Percentiles rank a stretch among this genome's conserved stretches.
Evolutionary conservation across 768 basidiomycete genomes (phyloP).

Genomic region (Collybiopsis confluens): DNA sequence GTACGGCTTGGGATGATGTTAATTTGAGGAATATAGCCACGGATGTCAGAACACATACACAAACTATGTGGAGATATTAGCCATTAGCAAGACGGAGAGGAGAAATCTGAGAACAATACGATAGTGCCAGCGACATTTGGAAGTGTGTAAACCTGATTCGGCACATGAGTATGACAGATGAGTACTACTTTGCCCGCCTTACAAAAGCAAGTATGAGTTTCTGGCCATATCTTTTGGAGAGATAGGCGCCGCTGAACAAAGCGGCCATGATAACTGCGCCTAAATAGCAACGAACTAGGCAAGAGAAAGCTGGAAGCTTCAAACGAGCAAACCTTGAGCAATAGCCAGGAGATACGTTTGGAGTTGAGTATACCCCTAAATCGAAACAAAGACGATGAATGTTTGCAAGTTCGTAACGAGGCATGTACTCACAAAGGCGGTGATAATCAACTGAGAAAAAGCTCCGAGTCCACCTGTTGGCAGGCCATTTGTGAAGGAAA

Average conservation of each 20-base stretch:
- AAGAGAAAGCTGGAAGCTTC: neutral
- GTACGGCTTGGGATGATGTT: conserved; percentile 24
- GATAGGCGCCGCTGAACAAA: conserved; percentile 37
- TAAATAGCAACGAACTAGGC: conserved; percentile 17
- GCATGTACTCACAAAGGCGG: conserved; percentile 32
- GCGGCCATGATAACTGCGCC: conserved; percentile 38
- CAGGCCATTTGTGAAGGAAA: conserved; percentile 45
- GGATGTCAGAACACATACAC: too few species aligned
- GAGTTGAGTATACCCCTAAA: conserved; percentile 40
- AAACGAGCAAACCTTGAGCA: conserved; percentile 28
- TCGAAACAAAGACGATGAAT: neutral
- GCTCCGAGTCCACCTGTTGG: conserved; percentile 46
- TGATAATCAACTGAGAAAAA: conserved; percentile 51
- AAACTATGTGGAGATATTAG: too few species aligned
- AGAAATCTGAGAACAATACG: conserved; percentile 28
- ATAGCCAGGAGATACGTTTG: conserved; percentile 52
- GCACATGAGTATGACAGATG: neutral
- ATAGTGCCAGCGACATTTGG: conserved; percentile 48
- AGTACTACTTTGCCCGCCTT: conserved; percentile 2
- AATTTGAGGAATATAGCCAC: neutral
- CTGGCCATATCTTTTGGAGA: conserved; percentile 39
- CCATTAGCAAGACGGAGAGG: neutral
- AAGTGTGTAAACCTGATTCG: conserved; percentile 35
- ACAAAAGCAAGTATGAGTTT: conserved; percentile 42
- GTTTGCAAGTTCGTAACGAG: neutral